Conservation (phyloP, 495 filamentous ascomycete genomes). For the Aspergillus cavernicola region DNA sequence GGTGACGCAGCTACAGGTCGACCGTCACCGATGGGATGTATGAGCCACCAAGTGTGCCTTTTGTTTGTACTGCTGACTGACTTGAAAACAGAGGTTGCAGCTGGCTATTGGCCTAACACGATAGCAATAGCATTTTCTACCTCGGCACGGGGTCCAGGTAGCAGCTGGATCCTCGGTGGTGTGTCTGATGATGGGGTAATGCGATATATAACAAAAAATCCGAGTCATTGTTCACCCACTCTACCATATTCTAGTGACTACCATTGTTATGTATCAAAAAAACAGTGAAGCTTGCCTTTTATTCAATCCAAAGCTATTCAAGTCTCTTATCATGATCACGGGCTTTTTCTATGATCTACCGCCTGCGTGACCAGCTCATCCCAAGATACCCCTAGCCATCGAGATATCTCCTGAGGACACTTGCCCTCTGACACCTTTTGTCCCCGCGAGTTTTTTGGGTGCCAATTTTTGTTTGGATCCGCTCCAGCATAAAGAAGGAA, state of each 20-base stretch:
- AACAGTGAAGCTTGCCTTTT: no score
- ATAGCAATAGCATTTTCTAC: no score
- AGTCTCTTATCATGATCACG: no score
- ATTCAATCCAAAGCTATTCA: no score
- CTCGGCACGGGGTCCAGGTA: no score
- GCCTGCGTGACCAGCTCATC: neutral
- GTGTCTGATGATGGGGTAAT: no score
- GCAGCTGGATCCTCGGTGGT: no score
- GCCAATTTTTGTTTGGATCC: neutral
- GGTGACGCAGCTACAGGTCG: neutral
- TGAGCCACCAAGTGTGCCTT: neutral
- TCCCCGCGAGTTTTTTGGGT: no score
- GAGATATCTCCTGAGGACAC: neutral
- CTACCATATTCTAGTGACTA: no score
- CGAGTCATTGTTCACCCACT: no score
- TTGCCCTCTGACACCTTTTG: neutral
- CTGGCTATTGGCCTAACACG: neutral
- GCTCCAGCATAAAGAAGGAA: neutral
- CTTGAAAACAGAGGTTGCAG: neutral
- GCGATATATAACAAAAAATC: no score
- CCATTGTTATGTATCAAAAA: no score
- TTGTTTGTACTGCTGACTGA: neutral
- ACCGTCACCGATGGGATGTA: neutral
- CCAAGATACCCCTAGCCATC: slow-evolving; percentile 1
- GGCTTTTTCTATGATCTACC: neutral